Evolutionary conservation across 805 yeast species (phyloP).

Genomic region (Barnettozyma vustinii): DNA sequence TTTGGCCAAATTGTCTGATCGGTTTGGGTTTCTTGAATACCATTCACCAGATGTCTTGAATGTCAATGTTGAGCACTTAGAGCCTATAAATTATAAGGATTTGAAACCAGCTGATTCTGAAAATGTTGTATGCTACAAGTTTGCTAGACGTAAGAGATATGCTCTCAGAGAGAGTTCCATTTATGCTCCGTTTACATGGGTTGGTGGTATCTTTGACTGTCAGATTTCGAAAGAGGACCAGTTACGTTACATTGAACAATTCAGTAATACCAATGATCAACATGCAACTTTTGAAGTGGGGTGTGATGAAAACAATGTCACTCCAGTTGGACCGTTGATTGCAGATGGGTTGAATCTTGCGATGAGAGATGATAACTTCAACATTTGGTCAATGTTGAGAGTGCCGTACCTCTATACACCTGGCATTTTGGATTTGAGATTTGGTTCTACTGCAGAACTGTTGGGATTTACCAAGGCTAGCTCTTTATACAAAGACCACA

Average conservation of each 20-base stretch:
- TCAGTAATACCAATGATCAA: slow-evolving; percentile 8
- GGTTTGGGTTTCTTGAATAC: slow-evolving; percentile 17
- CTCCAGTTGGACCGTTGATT: slow-evolving; percentile 51
- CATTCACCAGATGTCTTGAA: slow-evolving; percentile 5
- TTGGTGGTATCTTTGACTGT: slow-evolving; percentile 62
- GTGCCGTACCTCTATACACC: slow-evolving; percentile 59
- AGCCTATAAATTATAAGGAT: slow-evolving; percentile 9
- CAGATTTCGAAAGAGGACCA: slow-evolving; percentile 30
- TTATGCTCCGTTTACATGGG: slow-evolving; percentile 50
- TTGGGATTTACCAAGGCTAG: slow-evolving; percentile 11
- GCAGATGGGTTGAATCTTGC: slow-evolving; percentile 48
- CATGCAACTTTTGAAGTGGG: slow-evolving; percentile 20
- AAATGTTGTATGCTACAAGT: slow-evolving; percentile 43
- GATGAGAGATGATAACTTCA: slow-evolving; percentile 36
- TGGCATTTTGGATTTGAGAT: slow-evolving; percentile 29
- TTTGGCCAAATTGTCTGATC: slow-evolving; percentile 1
- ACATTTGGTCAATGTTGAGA: slow-evolving; percentile 28
- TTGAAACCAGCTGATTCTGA: slow-evolving; percentile 14
- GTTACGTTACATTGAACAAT: slow-evolving; percentile 17
- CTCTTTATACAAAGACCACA: slow-evolving; percentile 6
- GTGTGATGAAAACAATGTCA: slow-evolving; percentile 33
- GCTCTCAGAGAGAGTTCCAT: slow-evolving; percentile 39
- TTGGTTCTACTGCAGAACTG: slow-evolving; percentile 27
- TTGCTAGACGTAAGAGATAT: slow-evolving; percentile 54
- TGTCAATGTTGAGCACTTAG: slow-evolving; percentile 14